A percentile compares a stretch with the other conserved stretches of the same genome.
Conservation (phyloP, 805 yeast genomes). For the Cyberlindnera xylosilytica region DNA sequence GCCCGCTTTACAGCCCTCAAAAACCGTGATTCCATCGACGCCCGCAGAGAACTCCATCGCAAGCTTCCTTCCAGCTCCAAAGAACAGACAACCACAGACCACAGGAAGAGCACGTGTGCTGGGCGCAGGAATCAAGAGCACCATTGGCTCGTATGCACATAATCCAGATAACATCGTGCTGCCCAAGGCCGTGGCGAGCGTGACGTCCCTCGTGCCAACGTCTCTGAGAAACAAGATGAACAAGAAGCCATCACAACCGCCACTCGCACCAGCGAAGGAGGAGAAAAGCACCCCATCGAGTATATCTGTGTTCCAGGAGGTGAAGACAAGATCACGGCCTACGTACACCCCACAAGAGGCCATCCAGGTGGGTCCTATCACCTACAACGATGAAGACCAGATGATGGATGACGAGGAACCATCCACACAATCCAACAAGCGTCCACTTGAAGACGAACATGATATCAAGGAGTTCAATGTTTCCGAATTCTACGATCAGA, state of each 20-base stretch:
- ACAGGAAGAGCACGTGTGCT: slow-evolving; percentile 12
- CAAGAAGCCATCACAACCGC: not conserved
- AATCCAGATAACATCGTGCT: slow-evolving; percentile 21
- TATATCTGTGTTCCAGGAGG: slow-evolving; percentile 1
- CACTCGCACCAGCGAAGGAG: not conserved
- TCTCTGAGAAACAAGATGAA: slow-evolving; percentile 18
- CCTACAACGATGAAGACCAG: slow-evolving; percentile 1
- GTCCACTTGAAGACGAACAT: slow-evolving; percentile 5
- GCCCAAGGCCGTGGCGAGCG: slow-evolving; percentile 10
- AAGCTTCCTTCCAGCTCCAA: slow-evolving; percentile 25
- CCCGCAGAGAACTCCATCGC: slow-evolving; percentile 23
- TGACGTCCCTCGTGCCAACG: slow-evolving; percentile 24
- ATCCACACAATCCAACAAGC: not conserved
- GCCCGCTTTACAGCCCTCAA: not conserved
- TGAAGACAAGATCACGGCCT: slow-evolving; percentile 1
- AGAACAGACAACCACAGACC: slow-evolving; percentile 12
- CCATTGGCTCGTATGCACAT: slow-evolving; percentile 14
- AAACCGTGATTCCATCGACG: no score
- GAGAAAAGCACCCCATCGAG: not conserved
- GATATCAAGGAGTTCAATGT: slow-evolving; percentile 24
- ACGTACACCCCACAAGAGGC: not conserved
- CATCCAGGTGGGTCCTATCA: slow-evolving; percentile 3
- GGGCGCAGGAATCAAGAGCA: slow-evolving; percentile 19
- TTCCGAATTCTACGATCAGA: slow-evolving; percentile 20
- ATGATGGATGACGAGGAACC: not conserved